Evolutionary conservation across 225 moss, liverwort and hornwort genomes (phyloP).

Genomic region (Pseudisothecium myosuroides): DNA sequence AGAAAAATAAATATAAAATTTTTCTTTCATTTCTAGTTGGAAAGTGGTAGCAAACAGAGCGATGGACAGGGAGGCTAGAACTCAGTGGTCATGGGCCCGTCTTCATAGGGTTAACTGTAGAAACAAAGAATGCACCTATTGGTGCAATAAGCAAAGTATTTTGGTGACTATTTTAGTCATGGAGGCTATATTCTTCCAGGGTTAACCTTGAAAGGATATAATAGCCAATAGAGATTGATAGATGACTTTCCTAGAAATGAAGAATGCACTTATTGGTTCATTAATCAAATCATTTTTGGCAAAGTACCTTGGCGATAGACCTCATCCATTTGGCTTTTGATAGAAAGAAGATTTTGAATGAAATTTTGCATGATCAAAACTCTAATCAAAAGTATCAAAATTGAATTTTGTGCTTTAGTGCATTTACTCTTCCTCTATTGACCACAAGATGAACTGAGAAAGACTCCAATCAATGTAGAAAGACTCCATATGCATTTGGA

Average conservation of each 20-base stretch:
- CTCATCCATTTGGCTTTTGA: not conserved
- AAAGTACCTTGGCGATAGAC: not conserved
- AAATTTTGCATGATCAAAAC: not conserved
- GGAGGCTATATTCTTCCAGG: accelerated
- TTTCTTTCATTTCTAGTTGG: too few relatives aligned
- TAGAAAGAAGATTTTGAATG: not conserved
- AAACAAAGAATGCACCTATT: not conserved
- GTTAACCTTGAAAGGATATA: not conserved
- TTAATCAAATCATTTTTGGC: not conserved
- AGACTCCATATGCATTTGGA: not conserved
- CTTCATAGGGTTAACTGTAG: not conserved
- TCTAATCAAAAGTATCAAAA: not conserved
- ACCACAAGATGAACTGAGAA: not conserved
- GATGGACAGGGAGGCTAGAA: too few relatives aligned
- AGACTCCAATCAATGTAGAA: too few relatives aligned
- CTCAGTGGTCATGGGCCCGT: too few relatives aligned
- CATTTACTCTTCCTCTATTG: not conserved
- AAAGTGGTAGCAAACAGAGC: too few relatives aligned
- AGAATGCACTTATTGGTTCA: not conserved
- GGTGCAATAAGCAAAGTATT: not conserved
- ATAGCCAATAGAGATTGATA: too few relatives aligned
- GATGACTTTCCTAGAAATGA: not conserved
- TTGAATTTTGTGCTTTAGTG: not conserved
- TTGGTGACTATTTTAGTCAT: not conserved
- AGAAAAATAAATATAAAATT: too few relatives aligned